These are phyloP conservation scores for Irpex rosettiformis DNA, from an alignment of 1,284 basidiomycete species.

Conservation along the genomic window DNA sequence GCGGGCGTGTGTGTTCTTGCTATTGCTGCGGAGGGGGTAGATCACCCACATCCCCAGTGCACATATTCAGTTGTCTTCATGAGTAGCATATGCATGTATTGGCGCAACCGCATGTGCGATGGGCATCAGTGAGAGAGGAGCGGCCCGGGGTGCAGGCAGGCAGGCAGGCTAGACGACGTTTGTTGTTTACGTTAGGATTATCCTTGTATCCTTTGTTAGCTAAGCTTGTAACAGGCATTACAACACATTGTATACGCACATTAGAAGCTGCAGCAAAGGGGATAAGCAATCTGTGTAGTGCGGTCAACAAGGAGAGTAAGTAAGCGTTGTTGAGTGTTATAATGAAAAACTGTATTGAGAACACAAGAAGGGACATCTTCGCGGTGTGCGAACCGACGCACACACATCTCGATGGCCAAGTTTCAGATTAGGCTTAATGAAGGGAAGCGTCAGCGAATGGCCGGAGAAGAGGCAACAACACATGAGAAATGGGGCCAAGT, in stretches of 20 bases:
- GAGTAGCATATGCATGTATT: background rate
- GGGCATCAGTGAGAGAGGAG: background rate
- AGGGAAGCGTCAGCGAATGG: background rate
- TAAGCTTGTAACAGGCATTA: background rate
- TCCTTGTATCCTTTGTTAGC: too few relatives aligned
- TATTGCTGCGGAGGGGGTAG: background rate
- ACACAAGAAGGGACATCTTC: background rate
- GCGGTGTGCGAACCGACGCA: background rate
- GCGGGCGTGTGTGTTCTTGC: background rate
- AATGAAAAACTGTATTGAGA: background rate
- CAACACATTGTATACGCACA: background rate
- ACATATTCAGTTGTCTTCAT: background rate
- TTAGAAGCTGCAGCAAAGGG: background rate
- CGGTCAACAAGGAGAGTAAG: background rate
- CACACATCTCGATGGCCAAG: background rate
- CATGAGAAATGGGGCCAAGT: constrained; percentile 1
- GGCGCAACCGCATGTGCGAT: background rate
- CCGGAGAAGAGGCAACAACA: constrained; percentile 4
- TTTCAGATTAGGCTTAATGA: constrained; percentile 1
- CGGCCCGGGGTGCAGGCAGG: too few relatives aligned
- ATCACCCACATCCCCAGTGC: background rate
- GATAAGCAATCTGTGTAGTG: background rate
- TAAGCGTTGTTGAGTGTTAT: background rate
- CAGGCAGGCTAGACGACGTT: too few relatives aligned
- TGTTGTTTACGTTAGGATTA: too few relatives aligned